Conservation (phyloP, 1,284 basidiomycete genomes). For the Apiotrichum veenhuisii region DNA sequence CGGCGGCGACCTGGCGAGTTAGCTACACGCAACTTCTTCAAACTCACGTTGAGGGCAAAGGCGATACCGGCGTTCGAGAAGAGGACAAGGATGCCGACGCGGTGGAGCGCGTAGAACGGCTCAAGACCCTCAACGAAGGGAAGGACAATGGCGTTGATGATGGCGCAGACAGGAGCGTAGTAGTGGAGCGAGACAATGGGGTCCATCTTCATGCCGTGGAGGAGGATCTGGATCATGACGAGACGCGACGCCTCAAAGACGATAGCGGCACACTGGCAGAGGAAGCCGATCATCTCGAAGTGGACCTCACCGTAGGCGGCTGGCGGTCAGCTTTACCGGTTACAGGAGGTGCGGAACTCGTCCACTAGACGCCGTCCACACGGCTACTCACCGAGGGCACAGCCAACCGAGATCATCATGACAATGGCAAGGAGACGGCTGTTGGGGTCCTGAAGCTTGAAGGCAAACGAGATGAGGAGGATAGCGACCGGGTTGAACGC, state of each 20-base stretch:
- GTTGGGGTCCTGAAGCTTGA: conserved; percentile 83
- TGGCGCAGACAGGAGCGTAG: conserved; percentile 91
- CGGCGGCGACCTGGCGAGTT: conserved; percentile 65
- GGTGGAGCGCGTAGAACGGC: conserved; percentile 72
- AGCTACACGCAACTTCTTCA: neutral
- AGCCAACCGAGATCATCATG: conserved; percentile 72
- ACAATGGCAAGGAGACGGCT: conserved; percentile 76
- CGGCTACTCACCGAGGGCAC: conserved; percentile 67
- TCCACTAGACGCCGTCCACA: neutral
- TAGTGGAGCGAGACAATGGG: conserved; percentile 93
- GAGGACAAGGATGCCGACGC: conserved; percentile 72
- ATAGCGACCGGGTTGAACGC: conserved; percentile 97
- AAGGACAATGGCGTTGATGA: conserved; percentile 76
- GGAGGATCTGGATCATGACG: conserved; percentile 92
- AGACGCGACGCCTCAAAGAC: conserved; percentile 60
- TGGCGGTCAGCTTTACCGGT: neutral
- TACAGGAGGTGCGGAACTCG: neutral
- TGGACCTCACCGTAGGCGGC: conserved; percentile 24
- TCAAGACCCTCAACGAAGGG: conserved; percentile 86
- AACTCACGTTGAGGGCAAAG: conserved; percentile 67
- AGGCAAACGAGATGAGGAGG: conserved; percentile 86
- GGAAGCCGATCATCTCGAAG: conserved; percentile 65
- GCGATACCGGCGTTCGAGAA: conserved; percentile 82
- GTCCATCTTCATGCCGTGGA: conserved; percentile 97
- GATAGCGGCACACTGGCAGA: conserved; percentile 77